These are phyloP conservation scores for Hura crepitans DNA, from an alignment of 441 rosid genomes.

Conservation along the genomic window DNA sequence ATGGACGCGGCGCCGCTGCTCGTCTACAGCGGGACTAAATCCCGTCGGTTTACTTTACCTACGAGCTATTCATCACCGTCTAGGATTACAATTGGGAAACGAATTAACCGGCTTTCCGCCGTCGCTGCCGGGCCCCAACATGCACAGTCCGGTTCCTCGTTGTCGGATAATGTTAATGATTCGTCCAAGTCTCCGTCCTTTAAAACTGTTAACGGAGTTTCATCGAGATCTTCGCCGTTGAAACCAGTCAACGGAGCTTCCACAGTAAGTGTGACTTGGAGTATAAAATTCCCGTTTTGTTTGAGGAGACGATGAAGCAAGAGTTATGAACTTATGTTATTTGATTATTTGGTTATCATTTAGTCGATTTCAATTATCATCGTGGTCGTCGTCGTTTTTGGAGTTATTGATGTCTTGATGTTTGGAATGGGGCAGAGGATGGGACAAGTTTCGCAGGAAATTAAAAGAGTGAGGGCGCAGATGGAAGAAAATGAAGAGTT, in stretches of 20 bases:
- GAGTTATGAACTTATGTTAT: neutral
- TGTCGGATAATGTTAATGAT: constrained; percentile 36
- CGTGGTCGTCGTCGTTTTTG: neutral
- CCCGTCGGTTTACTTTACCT: constrained; percentile 36
- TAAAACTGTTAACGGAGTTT: constrained; percentile 31
- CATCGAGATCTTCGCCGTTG: constrained; percentile 25
- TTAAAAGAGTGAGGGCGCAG: constrained; percentile 86
- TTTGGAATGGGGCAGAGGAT: constrained; percentile 51
- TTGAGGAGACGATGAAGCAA: constrained; percentile 16
- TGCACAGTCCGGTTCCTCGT: constrained; percentile 29
- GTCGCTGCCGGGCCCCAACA: constrained; percentile 76
- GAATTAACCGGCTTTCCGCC: constrained; percentile 41
- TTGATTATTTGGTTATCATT: neutral
- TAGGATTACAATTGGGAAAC: constrained; percentile 35
- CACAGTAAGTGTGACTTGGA: constrained; percentile 33
- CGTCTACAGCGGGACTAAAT: constrained; percentile 54
- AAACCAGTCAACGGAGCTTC: constrained; percentile 52
- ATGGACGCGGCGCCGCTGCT: constrained; percentile 76
- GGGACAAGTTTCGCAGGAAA: constrained; percentile 81
- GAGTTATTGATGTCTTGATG: constrained; percentile 13
- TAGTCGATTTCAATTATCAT: neutral
- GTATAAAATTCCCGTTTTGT: constrained; percentile 10
- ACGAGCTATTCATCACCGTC: constrained; percentile 22
- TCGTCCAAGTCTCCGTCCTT: constrained; percentile 35
- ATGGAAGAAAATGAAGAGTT: constrained; percentile 90